Evolutionary conservation across 1,139 yeast species (phyloP).

Genomic region (Saccharomyces hybrid): DNA sequence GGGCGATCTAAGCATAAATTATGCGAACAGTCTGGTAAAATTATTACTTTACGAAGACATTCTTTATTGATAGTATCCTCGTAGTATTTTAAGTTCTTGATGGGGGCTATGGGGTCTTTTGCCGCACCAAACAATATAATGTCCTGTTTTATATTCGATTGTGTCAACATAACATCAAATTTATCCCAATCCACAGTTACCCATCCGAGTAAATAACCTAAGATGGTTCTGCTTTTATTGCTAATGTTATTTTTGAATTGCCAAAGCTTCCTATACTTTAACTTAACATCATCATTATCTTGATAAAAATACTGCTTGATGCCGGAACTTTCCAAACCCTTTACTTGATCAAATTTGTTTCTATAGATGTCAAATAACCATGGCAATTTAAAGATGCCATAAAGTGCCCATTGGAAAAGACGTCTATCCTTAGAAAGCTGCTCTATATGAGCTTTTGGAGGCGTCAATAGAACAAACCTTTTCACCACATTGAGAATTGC

Average conservation of each 20-base stretch:
- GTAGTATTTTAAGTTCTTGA: conserved; percentile 9
- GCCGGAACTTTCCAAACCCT: conserved; percentile 29
- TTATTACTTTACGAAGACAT: background rate
- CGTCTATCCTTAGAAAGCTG: conserved; percentile 11
- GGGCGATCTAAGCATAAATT: conserved; percentile 21
- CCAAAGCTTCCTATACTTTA: conserved; percentile 22
- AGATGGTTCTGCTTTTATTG: conserved; percentile 23
- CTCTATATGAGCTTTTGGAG: conserved; percentile 21
- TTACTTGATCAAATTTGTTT: conserved; percentile 25
- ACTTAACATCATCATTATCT: conserved; percentile 5
- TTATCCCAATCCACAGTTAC: conserved; percentile 20
- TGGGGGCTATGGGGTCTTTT: conserved; percentile 17
- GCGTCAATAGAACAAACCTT: conserved; percentile 18
- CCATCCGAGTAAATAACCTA: conserved; percentile 29
- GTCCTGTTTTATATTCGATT: conserved; percentile 3
- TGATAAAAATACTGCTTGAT: conserved; percentile 24
- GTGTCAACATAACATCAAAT: conserved; percentile 2
- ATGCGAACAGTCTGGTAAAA: conserved; percentile 16
- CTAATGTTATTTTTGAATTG: conserved; percentile 27
- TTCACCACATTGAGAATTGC: conserved; percentile 4
- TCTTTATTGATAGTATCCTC: conserved; percentile 7
- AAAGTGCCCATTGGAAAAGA: conserved; percentile 13
- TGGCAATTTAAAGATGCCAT: conserved; percentile 16
- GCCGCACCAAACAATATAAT: conserved; percentile 14
- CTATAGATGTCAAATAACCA: conserved; percentile 26